A percentile compares a stretch with the other conserved stretches of the same genome.
Conservation (phyloP, 306 rosid genomes). For the Ochetophila trinervis region DNA sequence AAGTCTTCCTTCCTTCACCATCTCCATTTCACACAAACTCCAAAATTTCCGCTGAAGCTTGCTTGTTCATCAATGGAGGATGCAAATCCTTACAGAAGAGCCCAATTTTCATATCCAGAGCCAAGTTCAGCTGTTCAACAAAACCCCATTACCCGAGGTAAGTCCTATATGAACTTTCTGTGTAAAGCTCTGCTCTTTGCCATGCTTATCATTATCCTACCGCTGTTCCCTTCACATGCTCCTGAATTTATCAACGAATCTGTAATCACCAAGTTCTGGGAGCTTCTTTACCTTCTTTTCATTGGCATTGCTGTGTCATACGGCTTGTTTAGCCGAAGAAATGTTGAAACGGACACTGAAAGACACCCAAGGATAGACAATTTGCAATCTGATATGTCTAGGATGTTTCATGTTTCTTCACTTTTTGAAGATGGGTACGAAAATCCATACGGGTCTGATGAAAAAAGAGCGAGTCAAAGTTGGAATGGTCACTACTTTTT, state of each 20-base stretch:
- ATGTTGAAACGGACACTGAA: conserved; percentile 42
- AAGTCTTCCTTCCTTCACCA: conserved; percentile 52
- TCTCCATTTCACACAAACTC: conserved; percentile 22
- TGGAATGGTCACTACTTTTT: conserved; percentile 42
- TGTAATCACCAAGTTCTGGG: conserved; percentile 65
- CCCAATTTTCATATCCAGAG: conserved; percentile 40
- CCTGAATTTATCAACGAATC: conserved; percentile 71
- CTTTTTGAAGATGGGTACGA: conserved; percentile 51
- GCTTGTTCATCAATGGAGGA: conserved; percentile 53
- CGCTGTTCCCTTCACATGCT: conserved; percentile 87
- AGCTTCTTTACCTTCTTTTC: conserved; percentile 70
- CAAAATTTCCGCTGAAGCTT: conserved; percentile 11
- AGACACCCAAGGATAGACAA: conserved; percentile 29
- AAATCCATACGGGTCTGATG: conserved; percentile 29
- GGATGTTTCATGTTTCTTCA: conserved; percentile 51
- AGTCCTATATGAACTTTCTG: conserved; percentile 48
- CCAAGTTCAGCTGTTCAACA: conserved; percentile 32
- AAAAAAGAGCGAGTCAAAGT: conserved; percentile 37
- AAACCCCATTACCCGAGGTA: conserved; percentile 42
- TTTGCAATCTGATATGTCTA: conserved; percentile 55
- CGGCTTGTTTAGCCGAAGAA: conserved; percentile 69
- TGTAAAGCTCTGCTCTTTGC: conserved; percentile 51
- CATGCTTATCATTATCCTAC: conserved; percentile 36
- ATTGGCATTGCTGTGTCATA: conserved; percentile 85
- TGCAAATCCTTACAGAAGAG: conserved; percentile 43